Conservation (phyloP, 805 yeast genomes). For the Myxozyma geophila region DNA sequence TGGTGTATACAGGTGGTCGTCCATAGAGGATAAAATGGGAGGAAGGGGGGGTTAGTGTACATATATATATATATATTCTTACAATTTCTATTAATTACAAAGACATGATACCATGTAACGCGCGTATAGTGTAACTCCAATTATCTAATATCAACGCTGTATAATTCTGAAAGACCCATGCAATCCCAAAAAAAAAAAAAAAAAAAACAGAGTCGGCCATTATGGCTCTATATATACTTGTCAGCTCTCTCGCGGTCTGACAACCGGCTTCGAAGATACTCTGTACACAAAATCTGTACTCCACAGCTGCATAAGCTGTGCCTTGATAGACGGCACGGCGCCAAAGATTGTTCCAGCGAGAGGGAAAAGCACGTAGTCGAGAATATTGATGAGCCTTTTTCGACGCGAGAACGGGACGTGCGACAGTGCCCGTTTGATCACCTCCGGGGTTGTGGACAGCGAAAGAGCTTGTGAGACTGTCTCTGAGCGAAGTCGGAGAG, state of each 20-base stretch:
- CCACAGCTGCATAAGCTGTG: constrained; percentile 36
- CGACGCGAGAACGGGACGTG: constrained; percentile 11
- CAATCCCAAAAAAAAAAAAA: not conserved
- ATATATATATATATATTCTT: too few relatives aligned
- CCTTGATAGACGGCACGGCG: constrained; percentile 34
- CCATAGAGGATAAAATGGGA: not conserved
- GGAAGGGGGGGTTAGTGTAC: too few relatives aligned
- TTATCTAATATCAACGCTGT: too few relatives aligned
- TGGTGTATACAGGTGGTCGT: constrained; percentile 17
- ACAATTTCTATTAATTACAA: too few relatives aligned
- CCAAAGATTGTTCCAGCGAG: constrained; percentile 38
- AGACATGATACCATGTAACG: too few relatives aligned
- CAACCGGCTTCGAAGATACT: constrained; percentile 35
- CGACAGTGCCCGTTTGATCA: constrained; percentile 2
- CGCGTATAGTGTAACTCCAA: too few relatives aligned
- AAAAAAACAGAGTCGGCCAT: not conserved
- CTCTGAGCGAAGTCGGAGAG: constrained; percentile 21
- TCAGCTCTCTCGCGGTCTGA: not conserved
- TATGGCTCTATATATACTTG: not conserved
- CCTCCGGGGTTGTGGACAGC: not conserved
- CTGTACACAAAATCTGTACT: constrained; percentile 27
- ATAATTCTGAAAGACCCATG: too few relatives aligned
- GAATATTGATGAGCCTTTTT: not conserved
- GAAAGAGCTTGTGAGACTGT: not conserved
- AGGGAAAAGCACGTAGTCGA: constrained; percentile 36